Evolutionary conservation across 2,329 filamentous ascomycete species (phyloP).

Genomic region (Fusarium sp.): DNA sequence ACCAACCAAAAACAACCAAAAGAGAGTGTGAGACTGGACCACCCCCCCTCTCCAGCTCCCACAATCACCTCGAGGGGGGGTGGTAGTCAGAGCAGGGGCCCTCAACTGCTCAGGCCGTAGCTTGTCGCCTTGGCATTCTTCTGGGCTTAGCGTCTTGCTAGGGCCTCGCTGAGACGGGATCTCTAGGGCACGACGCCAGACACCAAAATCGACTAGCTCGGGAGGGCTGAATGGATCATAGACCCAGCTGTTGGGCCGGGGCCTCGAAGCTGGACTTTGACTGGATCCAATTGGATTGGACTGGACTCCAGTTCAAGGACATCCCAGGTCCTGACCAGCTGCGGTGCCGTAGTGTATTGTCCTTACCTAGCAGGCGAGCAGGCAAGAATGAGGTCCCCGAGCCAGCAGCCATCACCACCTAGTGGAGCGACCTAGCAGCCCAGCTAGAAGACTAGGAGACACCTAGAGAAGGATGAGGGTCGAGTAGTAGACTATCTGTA

Average conservation of each 20-base stretch:
- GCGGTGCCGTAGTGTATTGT: neutral
- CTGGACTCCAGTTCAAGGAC: neutral
- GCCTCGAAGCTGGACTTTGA: slow-evolving; percentile 12
- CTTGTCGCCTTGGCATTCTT: slow-evolving; percentile 32
- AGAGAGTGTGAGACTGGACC: slow-evolving; percentile 23
- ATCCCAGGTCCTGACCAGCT: neutral
- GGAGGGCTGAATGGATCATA: slow-evolving; percentile 53
- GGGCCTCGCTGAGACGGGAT: slow-evolving; percentile 46
- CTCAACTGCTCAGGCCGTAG: slow-evolving; percentile 32
- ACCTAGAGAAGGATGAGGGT: neutral
- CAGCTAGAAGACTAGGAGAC: slow-evolving; percentile 13
- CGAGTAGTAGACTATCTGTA: neutral
- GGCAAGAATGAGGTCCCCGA: neutral
- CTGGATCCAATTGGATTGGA: neutral
- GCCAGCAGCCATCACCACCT: neutral
- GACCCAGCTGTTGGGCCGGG: slow-evolving; percentile 39
- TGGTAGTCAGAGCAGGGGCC: slow-evolving; percentile 13
- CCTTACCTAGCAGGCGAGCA: neutral
- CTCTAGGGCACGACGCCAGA: slow-evolving; percentile 40
- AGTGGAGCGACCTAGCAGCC: neutral
- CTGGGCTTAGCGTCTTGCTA: slow-evolving; percentile 22
- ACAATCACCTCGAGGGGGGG: neutral
- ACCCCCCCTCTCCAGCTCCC: neutral
- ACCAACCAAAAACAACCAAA: slow-evolving; percentile 15
- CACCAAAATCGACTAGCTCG: slow-evolving; percentile 49